phyloP scores from a whole-genome alignment of 345 rosid genomes.

The Carallia brachiata region DNA sequence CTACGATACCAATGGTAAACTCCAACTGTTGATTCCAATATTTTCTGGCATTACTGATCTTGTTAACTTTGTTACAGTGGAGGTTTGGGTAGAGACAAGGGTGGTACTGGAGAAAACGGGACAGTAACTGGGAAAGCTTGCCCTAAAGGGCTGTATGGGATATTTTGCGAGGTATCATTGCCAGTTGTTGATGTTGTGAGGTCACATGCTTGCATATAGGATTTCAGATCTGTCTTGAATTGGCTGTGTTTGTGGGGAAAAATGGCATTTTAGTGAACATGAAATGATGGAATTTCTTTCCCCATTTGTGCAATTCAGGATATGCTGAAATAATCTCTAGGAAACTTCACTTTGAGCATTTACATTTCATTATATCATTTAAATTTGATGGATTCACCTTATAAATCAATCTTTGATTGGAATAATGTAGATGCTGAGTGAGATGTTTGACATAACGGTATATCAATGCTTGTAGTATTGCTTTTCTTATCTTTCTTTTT shows the following conservation, averaged over 20 bases:
- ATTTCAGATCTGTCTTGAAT: background rate
- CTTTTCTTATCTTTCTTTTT: too few relatives aligned
- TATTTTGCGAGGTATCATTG: constrained; percentile 67
- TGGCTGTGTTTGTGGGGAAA: background rate
- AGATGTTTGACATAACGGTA: too few relatives aligned
- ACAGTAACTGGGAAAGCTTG: constrained; percentile 89
- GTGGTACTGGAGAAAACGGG: constrained; percentile 72
- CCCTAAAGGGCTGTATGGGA: constrained; percentile 89
- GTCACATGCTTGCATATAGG: background rate
- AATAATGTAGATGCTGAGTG: too few relatives aligned
- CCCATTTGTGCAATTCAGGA: background rate
- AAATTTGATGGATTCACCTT: too few relatives aligned
- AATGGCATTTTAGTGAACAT: background rate
- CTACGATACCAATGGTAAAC: background rate
- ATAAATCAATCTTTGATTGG: too few relatives aligned
- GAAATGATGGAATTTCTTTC: constrained; percentile 4
- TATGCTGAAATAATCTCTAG: background rate
- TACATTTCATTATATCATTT: too few relatives aligned
- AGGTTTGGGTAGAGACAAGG: constrained; percentile 57
- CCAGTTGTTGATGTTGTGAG: constrained; percentile 4
- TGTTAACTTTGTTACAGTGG: constrained; percentile 47
- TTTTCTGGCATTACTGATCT: constrained; percentile 4
- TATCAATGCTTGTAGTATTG: too few relatives aligned
- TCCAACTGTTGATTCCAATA: background rate
- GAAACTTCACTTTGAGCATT: too few relatives aligned